Base-by-base conservation (phyloP, 2,329 filamentous ascomycete genomes). In the Orbilia ellipsospora region DNA sequence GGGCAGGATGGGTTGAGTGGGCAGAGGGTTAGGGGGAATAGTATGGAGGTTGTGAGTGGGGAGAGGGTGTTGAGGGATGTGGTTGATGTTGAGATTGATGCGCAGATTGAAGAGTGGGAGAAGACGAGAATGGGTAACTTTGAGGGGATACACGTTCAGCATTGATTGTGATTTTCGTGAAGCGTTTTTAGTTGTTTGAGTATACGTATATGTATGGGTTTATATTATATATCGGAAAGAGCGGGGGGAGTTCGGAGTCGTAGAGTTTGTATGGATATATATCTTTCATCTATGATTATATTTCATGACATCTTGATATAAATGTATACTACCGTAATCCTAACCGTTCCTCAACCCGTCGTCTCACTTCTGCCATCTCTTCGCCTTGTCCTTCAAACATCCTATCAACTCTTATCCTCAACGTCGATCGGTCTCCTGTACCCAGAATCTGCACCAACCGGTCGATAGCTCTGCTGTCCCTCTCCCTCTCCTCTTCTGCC, bases 391-490 rank as follows among this genome's bases (percentile, higher is more conserved):
- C 72, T 36, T 75, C 72, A 63, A 75, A 75, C 72, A 75, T 75
- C 45, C 72, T 57, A n/a, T 73, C 73, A 12, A 77, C 67, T 16
- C 66, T 48, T 8, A 73, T 73, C 44, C 55, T 44, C 31, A 72
- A 28, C 23, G 31, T 73, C 15, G 62, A 31, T 20, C 26, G 61
- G 20, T 77, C 73, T 16, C 66, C 73, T 5, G 61, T 73, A 5
- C 73, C 73, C 6, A 73, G 40, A 51, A 73, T 77, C 55, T 73
- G 73, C 15, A 75, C 72, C 10, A 75, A 44, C 31, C 72, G 64
- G 31, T 75, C 72, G 13, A 75, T 69, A 13, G 72, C 80, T 82
- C 83, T 84, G 83, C 84, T 83, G 82, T 81, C 80, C 79, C 77
- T 76, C 77, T 81, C 80, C 79, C 81, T 51, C 50, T 65, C 68